Conservation (phyloP, 768 basidiomycete species). For the Wakefieldia striispora region DNA sequence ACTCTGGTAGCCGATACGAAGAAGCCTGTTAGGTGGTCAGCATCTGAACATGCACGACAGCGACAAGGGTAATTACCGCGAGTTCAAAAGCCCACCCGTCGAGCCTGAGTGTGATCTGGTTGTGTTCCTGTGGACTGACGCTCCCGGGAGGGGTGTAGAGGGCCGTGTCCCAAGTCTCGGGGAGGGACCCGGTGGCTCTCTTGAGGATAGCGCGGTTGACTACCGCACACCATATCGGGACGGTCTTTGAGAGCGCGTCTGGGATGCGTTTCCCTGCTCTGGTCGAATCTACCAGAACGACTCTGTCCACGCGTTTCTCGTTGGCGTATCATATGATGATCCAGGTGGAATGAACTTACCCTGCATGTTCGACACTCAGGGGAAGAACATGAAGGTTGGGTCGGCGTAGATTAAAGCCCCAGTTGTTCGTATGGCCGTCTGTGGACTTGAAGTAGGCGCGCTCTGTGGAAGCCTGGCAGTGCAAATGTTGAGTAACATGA, state of each 20-base stretch:
- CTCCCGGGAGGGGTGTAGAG: conserved; percentile 70
- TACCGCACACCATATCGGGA: conserved; percentile 94
- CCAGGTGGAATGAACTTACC: conserved; percentile 45
- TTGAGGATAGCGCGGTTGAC: conserved; percentile 62
- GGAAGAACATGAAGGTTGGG: conserved; percentile 80
- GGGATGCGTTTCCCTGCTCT: conserved; percentile 91
- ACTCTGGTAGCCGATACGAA: conserved; percentile 61
- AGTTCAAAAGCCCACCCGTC: conserved; percentile 70
- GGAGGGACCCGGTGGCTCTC: background rate
- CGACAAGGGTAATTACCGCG: conserved; percentile 40
- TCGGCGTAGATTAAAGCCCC: conserved; percentile 81
- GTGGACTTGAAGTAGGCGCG: conserved; percentile 89
- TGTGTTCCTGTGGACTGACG: conserved; percentile 74
- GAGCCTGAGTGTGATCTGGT: conserved; percentile 67
- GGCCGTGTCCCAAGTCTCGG: conserved; percentile 48
- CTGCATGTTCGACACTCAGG: conserved; percentile 48
- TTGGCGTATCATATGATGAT: background rate
- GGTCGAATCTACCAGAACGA: conserved; percentile 90
- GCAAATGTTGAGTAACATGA: background rate
- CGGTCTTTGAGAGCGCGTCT: conserved; percentile 89
- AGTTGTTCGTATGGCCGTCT: conserved; percentile 82
- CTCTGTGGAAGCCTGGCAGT: conserved; percentile 15
- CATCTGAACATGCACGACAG: background rate
- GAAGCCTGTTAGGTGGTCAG: conserved; percentile 48
- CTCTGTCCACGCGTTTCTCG: conserved; percentile 36